phyloP scores from a whole-genome alignment of 1,284 basidiomycete genomes.

The Coniferiporia weirii region DNA sequence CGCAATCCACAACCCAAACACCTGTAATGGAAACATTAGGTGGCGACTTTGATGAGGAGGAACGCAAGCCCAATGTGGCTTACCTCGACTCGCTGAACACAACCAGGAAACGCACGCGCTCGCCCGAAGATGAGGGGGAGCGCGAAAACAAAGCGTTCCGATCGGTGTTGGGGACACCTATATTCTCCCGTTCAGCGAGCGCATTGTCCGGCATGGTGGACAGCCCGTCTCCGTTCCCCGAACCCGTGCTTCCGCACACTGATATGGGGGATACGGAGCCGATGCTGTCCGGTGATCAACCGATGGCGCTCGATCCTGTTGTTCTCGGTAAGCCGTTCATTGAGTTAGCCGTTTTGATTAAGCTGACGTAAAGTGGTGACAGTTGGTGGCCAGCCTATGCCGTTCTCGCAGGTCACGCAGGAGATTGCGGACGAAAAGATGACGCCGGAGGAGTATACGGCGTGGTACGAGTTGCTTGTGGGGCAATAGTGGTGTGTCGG shows the following conservation, averaged over 20 bases:
- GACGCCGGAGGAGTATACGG: conserved; percentile 81
- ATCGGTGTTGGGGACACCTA: conserved; percentile 13
- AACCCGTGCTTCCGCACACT: conserved; percentile 11
- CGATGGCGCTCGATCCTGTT: conserved; percentile 46
- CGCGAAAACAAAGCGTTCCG: conserved; percentile 35
- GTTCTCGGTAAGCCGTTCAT: conserved; percentile 50
- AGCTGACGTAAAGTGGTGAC: conserved; percentile 5
- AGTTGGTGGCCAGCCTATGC: conserved; percentile 68
- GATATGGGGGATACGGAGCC: conserved; percentile 21
- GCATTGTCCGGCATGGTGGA: conserved; percentile 10
- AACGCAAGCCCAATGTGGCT: conserved; percentile 56
- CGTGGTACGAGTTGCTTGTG: conserved; percentile 64
- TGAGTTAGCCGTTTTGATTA: not conserved
- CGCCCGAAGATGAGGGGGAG: conserved; percentile 48
- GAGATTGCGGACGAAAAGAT: conserved; percentile 73
- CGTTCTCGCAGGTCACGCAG: conserved; percentile 71
- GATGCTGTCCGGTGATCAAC: conserved; percentile 18
- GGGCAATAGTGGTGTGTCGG: conserved; percentile 22
- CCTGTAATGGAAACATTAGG: conserved; percentile 46
- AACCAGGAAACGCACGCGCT: conserved; percentile 65
- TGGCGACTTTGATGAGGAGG: conserved; percentile 50
- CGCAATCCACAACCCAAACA: conserved; percentile 51
- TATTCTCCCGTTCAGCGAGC: conserved; percentile 11
- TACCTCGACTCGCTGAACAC: conserved; percentile 64
- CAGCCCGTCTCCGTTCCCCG: conserved; percentile 7